Conservation (phyloP, 495 filamentous ascomycete species). For the Talaromyces thailandensis region DNA sequence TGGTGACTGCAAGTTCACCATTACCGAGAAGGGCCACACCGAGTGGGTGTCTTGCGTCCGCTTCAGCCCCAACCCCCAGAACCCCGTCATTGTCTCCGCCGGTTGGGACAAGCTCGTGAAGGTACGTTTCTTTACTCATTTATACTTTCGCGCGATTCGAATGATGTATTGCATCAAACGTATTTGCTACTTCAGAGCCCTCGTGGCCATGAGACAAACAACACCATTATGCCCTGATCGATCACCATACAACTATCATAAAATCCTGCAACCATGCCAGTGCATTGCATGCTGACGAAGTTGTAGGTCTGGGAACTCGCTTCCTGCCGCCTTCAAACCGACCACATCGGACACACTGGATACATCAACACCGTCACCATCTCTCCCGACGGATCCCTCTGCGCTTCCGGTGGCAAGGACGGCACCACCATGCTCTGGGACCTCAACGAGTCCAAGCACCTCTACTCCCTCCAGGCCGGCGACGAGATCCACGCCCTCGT, state of each 20-base stretch:
- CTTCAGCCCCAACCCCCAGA: slow-evolving; percentile 99
- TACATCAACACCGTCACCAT: slow-evolving; percentile 99
- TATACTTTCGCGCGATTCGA: slow-evolving; percentile 19
- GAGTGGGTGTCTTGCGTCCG: slow-evolving; percentile 99
- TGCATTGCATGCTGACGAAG: not conserved
- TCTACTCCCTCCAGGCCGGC: slow-evolving; percentile 98
- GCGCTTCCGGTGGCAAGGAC: slow-evolving; percentile 98
- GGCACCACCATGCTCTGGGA: slow-evolving; percentile 99
- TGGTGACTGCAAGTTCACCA: slow-evolving; percentile 99
- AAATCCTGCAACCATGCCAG: not conserved
- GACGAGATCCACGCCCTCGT: slow-evolving; percentile 99
- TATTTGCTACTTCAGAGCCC: slow-evolving; percentile 99
- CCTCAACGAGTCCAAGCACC: slow-evolving; percentile 99
- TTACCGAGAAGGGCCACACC: slow-evolving; percentile 99
- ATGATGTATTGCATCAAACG: slow-evolving; percentile 93
- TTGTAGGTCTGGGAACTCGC: slow-evolving; percentile 96
- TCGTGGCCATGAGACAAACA: slow-evolving; percentile 89
- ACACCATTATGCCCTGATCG: slow-evolving; percentile 81
- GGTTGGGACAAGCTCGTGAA: slow-evolving; percentile 99
- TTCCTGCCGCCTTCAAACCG: slow-evolving; percentile 97
- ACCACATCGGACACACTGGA: slow-evolving; percentile 99
- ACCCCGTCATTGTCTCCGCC: slow-evolving; percentile 97
- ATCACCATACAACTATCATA: slow-evolving; percentile 6
- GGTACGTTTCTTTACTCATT: slow-evolving; percentile 51
- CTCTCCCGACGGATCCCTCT: slow-evolving; percentile 98